These are phyloP conservation scores for Samsoniella hepiali DNA, from an alignment of 2,329 filamentous ascomycete genomes.

Conservation along the genomic window DNA sequence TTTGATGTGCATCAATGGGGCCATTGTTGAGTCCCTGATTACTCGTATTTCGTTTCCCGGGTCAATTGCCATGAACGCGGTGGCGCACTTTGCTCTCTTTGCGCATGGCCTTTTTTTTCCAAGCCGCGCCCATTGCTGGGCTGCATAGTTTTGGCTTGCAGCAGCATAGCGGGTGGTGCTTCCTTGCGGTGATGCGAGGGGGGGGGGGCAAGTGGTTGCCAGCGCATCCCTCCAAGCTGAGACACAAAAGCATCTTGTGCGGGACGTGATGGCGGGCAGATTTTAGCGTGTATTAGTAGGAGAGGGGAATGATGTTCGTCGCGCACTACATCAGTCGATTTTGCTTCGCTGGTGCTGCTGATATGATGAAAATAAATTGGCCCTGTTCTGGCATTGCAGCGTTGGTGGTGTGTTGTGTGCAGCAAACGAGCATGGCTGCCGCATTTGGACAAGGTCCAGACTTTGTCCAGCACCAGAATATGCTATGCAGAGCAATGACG, in stretches of 20 bases:
- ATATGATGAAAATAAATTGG: too few species aligned
- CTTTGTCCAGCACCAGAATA: background rate
- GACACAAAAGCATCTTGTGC: background rate
- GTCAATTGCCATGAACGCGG: background rate
- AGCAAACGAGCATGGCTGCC: background rate
- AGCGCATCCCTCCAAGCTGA: conserved; percentile 4
- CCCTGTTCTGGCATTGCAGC: background rate
- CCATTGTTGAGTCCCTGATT: background rate
- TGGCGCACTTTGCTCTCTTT: background rate
- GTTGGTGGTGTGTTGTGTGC: background rate
- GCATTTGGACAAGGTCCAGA: conserved; percentile 1
- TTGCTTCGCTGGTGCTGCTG: too few species aligned
- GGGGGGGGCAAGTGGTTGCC: background rate
- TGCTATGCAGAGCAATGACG: background rate
- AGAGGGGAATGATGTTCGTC: background rate
- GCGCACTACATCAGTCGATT: background rate
- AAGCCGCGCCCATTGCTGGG: background rate
- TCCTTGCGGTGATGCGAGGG: background rate
- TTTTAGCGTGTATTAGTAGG: background rate
- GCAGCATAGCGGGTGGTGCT: background rate
- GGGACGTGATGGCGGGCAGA: conserved; percentile 4
- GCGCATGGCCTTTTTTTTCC: background rate
- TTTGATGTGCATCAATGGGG: background rate
- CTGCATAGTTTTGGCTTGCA: background rate
- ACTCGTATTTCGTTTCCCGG: background rate